Evolutionary conservation across 2,329 filamentous ascomycete species (phyloP).

Genomic region (Monilinia aucupariae): DNA sequence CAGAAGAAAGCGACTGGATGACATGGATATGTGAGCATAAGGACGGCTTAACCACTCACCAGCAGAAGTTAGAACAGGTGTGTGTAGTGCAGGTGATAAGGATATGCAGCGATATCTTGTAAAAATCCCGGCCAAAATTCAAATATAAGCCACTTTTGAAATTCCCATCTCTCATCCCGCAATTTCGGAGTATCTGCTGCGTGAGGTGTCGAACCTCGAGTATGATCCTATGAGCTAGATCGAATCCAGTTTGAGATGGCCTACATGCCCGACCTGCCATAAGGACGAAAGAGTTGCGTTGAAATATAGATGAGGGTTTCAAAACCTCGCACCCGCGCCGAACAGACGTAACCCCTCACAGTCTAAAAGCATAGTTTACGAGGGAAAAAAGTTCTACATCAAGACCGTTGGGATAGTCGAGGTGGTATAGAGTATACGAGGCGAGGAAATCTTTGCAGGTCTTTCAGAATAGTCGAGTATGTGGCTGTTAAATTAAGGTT

Average conservation of each 20-base stretch:
- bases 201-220: neutral
- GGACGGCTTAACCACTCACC: neutral
- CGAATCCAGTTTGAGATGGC: neutral
- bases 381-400: too few species aligned
- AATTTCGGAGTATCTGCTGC: neutral
- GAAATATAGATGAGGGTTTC: too few species aligned
- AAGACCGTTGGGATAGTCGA: too few species aligned
- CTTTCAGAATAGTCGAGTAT: too few species aligned
- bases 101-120: conserved; percentile 1
- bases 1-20: neutral
- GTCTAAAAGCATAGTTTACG: too few species aligned
- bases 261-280: neutral
- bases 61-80: neutral
- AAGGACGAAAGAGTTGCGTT: neutral
- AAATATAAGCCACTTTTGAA: conserved; percentile 7
- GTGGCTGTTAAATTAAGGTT: neutral
- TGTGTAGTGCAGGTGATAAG: neutral
- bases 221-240: neutral
- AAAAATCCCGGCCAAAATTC: conserved; percentile 9
- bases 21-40: neutral
- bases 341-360: too few species aligned
- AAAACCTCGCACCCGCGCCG: too few species aligned
- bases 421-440: neutral
- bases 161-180: neutral
- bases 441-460: too few species aligned